Base-by-base conservation (phyloP, 108 stramenopile species). In the Fragilaria radians region DNA sequence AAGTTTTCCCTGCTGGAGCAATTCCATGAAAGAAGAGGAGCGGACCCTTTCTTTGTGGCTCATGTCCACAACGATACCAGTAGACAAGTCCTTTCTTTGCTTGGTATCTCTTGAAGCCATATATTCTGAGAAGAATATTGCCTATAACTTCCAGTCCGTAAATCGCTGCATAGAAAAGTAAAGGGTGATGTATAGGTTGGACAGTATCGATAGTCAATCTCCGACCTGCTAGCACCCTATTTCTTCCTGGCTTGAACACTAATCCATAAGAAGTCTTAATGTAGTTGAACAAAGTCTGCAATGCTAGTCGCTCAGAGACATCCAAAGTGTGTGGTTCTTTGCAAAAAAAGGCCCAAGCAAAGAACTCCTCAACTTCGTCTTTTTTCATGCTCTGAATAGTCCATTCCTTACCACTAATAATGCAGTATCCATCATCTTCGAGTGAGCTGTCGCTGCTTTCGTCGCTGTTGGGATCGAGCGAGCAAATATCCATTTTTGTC, bases 21-120 rank as follows among this genome's bases (percentile, higher is more conserved):
- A 95, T 92, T 5, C 94, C 94, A 74, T 95, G 94, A 57, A 88
- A 85, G 65, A 92, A 91, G 3, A 95, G 52, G 22, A 87, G 67
- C 2, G 94, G 88, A 17, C 66, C 30, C 18, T 27, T 56, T 11
- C 50, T 59, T 33, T 24, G 27, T 5, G 48, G 67, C 46, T 57
- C 51, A 9, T 45, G 22, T 28, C 68, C 57, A 30, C 81, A 68
- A 23, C 83, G 68, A 50, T 82, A 72, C 87, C 87, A 90, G 58
- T 74, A 85, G 14, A 66, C 62, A 55, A 89, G 52, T 9, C 79
- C 76, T 23, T 56, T 57, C 45, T 58, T 18, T 52, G 65, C 62
- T 33, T 47, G 59, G 68, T 62, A 52, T 60, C 67, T 63, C 52
- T 73, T 68, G 72, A 82, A 93, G 0, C 89, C 87, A 14, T 72